Base-by-base conservation (phyloP, 1,284 basidiomycete genomes). In the Mrakiaceae sp. region DNA sequence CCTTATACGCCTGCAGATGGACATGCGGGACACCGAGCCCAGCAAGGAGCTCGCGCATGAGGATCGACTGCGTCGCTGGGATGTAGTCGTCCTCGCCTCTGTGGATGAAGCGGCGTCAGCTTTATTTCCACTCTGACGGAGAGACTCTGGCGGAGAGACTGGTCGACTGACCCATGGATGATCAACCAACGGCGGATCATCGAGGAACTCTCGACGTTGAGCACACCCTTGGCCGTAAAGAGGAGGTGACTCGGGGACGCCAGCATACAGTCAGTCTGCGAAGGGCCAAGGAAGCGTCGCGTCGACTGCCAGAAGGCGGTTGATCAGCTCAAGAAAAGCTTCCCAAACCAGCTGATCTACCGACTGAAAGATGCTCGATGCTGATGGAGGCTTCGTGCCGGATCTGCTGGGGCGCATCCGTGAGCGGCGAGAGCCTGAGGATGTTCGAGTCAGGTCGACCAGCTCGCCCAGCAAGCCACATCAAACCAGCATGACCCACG, bases 211-310 rank as follows among this genome's bases (percentile, higher is more conserved):
- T 72, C 67, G 0, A 72, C 66, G 61, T 78, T 72, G 53, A 78
- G 66, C 12, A 76, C 72, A 49, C 73, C 71, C 66, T 75, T 74
- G 1, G 74, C 73, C 0, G 77, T 74, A 56, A 75, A 76, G 0
- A 78, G 70, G 10, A 78, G 69, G 59, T 78, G 77, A 0, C 74
- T 73, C 0, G 76, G 73, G 12, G 76, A 77, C 61, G 78, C 73
- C 49, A 73, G 69, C 67, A 78, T 72, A 60, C 76, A 77, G 47
- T 68, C 68, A 6, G 73, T 75, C 63, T 77, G 76, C 10, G 70
- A 69, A 5, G 74, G 74, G 2, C 77, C 77, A 14, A 73, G 70
- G 10, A 70, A 69, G 8, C 77, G 70, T 0, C 77, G 70, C 2
- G 76, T 69, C 12, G 74, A 72, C 27, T 27, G 27, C 1, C 27